phyloP scores from a whole-genome alignment of 116 monocot genomes.

The Cymodocea nodosa region DNA sequence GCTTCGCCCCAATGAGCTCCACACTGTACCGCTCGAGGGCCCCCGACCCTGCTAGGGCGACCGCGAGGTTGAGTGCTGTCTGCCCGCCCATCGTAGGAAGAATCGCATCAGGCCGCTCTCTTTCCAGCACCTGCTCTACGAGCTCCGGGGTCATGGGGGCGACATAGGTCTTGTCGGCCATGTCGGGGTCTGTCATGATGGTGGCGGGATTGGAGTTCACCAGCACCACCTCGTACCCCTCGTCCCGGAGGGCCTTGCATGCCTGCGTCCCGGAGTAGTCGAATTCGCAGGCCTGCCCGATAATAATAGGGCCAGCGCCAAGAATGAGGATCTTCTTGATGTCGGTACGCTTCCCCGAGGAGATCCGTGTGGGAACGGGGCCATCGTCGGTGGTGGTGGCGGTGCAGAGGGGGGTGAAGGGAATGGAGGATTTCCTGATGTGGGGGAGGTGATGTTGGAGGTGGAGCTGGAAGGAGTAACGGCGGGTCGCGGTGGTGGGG shows the following conservation, averaged over 20 bases:
- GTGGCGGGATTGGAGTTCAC: constrained; percentile 95
- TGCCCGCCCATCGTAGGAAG: constrained; percentile 98
- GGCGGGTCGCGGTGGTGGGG: too few relatives aligned
- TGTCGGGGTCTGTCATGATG: constrained; percentile 95
- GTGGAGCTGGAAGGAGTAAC: too few relatives aligned
- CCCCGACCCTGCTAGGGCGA: constrained; percentile 63
- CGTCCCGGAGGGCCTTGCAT: constrained; percentile 75
- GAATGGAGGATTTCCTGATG: too few relatives aligned
- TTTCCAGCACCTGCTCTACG: constrained; percentile 50
- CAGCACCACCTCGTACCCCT: constrained; percentile 94
- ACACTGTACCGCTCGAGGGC: constrained; percentile 44
- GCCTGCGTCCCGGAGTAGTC: constrained; percentile 98
- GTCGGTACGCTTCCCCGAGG: constrained; percentile 62
- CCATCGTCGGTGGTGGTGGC: background rate
- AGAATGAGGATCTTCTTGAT: constrained; percentile 92
- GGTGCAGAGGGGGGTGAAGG: too few relatives aligned
- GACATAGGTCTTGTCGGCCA: constrained; percentile 76
- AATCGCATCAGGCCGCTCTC: constrained; percentile 75
- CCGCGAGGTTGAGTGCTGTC: constrained; percentile 95
- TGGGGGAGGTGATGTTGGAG: too few relatives aligned
- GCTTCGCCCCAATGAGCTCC: constrained; percentile 78
- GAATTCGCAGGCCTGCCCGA: constrained; percentile 98
- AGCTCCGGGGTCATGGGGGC: constrained; percentile 89
- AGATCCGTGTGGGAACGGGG: background rate
- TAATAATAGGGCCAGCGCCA: constrained; percentile 96